A percentile compares a stretch with the other conserved stretches of the same genome.
These are phyloP conservation scores for Rhizopus arrhizus DNA, from an alignment of 371 early-diverging fungal species.

Conservation along the genomic window DNA sequence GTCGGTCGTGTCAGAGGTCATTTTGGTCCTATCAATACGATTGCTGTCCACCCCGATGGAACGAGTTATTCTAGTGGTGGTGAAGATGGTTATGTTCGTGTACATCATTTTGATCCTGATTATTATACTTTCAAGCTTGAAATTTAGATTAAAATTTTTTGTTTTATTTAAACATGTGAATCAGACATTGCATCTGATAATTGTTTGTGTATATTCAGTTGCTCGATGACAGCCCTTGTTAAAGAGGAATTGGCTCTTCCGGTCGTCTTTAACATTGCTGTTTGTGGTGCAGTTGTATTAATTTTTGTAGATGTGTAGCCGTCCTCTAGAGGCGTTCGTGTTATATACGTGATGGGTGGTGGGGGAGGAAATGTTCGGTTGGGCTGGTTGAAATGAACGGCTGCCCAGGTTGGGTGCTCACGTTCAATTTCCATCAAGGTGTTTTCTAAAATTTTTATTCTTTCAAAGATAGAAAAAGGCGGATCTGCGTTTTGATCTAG, in stretches of 20 bases:
- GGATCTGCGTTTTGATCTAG: conserved; percentile 44
- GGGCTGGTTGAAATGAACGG: conserved; percentile 71
- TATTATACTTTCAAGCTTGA: conserved; percentile 92
- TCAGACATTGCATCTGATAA: conserved; percentile 14
- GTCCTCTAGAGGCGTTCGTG: conserved; percentile 20
- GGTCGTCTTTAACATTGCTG: conserved; percentile 27
- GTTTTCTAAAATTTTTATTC: conserved; percentile 71
- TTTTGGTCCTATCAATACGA: conserved; percentile 99
- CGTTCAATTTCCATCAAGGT: conserved; percentile 69
- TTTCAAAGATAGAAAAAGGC: conserved; percentile 46
- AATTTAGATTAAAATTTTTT: conserved; percentile 26
- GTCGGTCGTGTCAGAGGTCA: conserved; percentile 98
- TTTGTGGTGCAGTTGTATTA: conserved; percentile 21
- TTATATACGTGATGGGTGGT: conserved; percentile 41
- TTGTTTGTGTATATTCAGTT: conserved; percentile 41
- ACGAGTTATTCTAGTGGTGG: conserved; percentile 95
- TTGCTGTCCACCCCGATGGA: conserved; percentile 96
- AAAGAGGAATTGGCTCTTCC: conserved; percentile 50
- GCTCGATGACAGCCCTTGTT: conserved; percentile 53
- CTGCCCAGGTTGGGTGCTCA: conserved; percentile 74
- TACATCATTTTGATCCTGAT: conserved; percentile 95
- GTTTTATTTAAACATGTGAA: conserved; percentile 1
- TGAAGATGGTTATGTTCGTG: conserved; percentile 97
- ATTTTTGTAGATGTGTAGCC: conserved; percentile 29
- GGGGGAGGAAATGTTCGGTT: conserved; percentile 51